Evolutionary conservation across 1,139 yeast genomes (phyloP).

Genomic region (Candida sp.): DNA sequence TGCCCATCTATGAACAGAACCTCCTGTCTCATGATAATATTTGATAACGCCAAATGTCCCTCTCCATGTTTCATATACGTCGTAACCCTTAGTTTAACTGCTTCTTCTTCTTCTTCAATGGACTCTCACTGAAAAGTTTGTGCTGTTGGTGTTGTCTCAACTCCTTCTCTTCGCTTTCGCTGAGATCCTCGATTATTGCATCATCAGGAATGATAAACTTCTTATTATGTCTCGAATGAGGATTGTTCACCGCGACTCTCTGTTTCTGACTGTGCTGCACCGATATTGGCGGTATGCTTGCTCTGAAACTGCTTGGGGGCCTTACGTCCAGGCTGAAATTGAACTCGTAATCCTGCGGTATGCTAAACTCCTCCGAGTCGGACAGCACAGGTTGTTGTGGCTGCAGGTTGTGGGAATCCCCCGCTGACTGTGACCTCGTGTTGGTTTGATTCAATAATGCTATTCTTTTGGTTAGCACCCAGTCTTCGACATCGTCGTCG

Average conservation of each 20-base stretch:
- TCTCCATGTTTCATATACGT: too few species aligned
- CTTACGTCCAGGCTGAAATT: conserved; percentile 32
- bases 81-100: too few species aligned
- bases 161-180: conserved; percentile 13
- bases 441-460: conserved; percentile 37
- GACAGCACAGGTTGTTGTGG: background rate
- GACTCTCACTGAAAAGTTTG: conserved; percentile 10
- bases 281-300: conserved; percentile 51
- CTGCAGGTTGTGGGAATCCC: background rate
- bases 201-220: conserved; percentile 10
- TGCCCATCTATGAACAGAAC: background rate
- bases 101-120: conserved; percentile 14
- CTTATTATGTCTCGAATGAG: conserved; percentile 8
- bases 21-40: too few species aligned
- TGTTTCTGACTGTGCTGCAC: conserved; percentile 31
- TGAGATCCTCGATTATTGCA: conserved; percentile 5
- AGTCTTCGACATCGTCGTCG: conserved; percentile 54
- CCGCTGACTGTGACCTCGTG: background rate
- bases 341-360: conserved; percentile 44
- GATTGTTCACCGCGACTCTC: conserved; percentile 6
- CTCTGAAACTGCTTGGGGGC: conserved; percentile 44
- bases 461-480: conserved; percentile 54
- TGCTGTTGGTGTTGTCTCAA: conserved; percentile 3
- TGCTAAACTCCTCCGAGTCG: conserved; percentile 13
- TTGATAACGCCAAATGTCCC: too few species aligned